A percentile compares a stretch with the other conserved stretches of the same genome.
phyloP scores from a whole-genome alignment of 2,329 filamentous ascomycete species.

The Ascochyta pisi region DNA sequence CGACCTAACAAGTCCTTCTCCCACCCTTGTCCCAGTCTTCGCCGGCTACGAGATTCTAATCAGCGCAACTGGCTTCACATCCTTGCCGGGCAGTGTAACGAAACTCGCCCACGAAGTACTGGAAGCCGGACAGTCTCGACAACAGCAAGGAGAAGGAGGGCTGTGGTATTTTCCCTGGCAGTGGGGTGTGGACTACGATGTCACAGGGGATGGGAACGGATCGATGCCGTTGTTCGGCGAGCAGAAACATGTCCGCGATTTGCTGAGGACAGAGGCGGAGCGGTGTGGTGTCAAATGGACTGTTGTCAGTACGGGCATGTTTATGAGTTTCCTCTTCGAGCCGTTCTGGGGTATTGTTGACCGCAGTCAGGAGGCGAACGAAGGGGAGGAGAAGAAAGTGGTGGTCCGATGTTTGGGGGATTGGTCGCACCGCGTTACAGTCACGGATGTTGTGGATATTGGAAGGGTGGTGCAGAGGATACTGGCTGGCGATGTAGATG shows the following conservation, averaged over 20 bases:
- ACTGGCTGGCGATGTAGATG: slow-evolving; percentile 46
- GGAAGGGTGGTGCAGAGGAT: slow-evolving; percentile 65
- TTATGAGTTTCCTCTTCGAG: slow-evolving; percentile 74
- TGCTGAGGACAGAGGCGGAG: slow-evolving; percentile 33
- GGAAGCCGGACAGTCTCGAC: slow-evolving; percentile 54
- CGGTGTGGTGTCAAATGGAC: slow-evolving; percentile 61
- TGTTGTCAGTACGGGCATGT: slow-evolving; percentile 73
- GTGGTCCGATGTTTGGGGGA: slow-evolving; percentile 63
- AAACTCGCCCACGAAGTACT: slow-evolving; percentile 66
- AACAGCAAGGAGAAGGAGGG: slow-evolving; percentile 1
- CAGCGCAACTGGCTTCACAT: slow-evolving; percentile 66
- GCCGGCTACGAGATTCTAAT: slow-evolving; percentile 62
- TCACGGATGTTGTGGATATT: slow-evolving; percentile 70
- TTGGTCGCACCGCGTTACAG: slow-evolving; percentile 68
- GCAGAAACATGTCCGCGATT: slow-evolving; percentile 57
- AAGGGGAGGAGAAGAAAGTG: slow-evolving; percentile 8
- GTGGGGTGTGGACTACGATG: slow-evolving; percentile 75
- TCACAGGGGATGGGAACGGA: slow-evolving; percentile 60
- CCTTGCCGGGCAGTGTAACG: slow-evolving; percentile 62
- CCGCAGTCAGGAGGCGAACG: slow-evolving; percentile 13
- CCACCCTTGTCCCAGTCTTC: slow-evolving; percentile 45
- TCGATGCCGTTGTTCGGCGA: slow-evolving; percentile 72
- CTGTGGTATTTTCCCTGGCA: slow-evolving; percentile 72
- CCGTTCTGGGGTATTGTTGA: slow-evolving; percentile 69
- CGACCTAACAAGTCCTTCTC: slow-evolving; percentile 50